A percentile compares a stretch with the other conserved stretches of the same genome.
These are phyloP conservation scores for Halophytophthora polymorphica DNA, from an alignment of 352 stramenopile species.

Conservation along the genomic window DNA sequence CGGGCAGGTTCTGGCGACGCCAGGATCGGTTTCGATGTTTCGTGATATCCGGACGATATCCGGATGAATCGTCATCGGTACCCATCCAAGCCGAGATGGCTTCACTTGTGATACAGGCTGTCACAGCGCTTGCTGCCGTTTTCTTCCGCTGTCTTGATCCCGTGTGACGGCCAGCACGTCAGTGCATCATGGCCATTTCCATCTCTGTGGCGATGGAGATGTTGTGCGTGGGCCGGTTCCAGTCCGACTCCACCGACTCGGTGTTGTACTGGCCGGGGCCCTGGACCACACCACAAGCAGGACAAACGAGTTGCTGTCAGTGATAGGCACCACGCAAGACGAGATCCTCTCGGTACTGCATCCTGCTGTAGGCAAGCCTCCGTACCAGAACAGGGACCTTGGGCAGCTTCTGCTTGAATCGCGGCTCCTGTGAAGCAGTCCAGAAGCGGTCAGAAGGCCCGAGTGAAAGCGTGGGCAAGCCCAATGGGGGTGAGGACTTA, in stretches of 20 bases:
- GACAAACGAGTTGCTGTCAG: not conserved
- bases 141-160: not conserved
- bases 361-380: not conserved
- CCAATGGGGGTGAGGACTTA: conserved; percentile 13
- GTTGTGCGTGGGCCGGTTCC: conserved; percentile 87
- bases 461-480: not conserved
- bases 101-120: conserved; percentile 4
- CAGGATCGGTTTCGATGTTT: not conserved
- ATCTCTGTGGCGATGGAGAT: conserved; percentile 85
- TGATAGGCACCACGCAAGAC: too few species aligned
- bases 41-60: conserved; percentile 2
- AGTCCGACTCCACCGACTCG: conserved; percentile 65
- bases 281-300: conserved; percentile 19
- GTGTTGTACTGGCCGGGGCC: conserved; percentile 76
- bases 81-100: conserved; percentile 4
- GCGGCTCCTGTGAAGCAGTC: conserved; percentile 42
- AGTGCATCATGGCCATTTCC: conserved; percentile 66
- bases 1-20: not conserved
- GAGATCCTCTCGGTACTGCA: not conserved
- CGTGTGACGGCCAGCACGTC: not conserved
- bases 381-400: conserved; percentile 59
- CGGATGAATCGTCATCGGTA: not conserved
- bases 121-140: conserved; percentile 9
- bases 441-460: not conserved
- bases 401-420: conserved; percentile 60